Conservation (phyloP, 2,329 filamentous ascomycete species). For the Magnaporthiopsis poae region DNA sequence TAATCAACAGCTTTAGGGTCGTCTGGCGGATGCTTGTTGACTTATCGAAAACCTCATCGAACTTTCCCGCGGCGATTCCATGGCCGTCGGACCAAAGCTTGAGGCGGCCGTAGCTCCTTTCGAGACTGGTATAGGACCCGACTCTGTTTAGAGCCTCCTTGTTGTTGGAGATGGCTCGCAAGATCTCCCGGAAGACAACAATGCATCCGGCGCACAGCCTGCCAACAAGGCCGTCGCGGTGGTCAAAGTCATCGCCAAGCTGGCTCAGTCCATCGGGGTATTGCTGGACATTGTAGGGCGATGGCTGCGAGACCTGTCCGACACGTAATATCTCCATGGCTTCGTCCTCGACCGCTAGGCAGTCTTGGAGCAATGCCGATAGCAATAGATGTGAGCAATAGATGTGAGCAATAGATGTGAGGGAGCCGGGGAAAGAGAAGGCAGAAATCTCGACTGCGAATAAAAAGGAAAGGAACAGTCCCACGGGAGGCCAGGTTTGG, state of each 20-base stretch:
- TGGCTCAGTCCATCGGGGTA: not conserved
- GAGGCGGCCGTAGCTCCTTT: not conserved
- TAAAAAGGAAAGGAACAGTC: too few relatives aligned
- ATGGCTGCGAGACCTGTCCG: not conserved
- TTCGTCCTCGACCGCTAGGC: too few relatives aligned
- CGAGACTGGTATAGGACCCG: not conserved
- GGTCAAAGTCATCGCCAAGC: not conserved
- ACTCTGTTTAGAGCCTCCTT: not conserved
- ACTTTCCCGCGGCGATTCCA: not conserved
- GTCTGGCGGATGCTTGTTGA: not conserved
- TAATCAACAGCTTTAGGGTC: not conserved
- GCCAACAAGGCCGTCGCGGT: not conserved
- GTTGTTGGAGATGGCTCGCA: not conserved
- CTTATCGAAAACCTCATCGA: not conserved
- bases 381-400: too few relatives aligned
- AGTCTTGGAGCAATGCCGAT: too few relatives aligned
- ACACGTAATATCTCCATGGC: too few relatives aligned
- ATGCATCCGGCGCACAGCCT: not conserved
- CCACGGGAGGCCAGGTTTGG: too few relatives aligned
- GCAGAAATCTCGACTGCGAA: too few relatives aligned
- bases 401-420: too few relatives aligned
- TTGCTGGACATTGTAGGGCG: not conserved
- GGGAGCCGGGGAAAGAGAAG: too few relatives aligned
- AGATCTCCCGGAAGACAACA: not conserved
- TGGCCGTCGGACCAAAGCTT: constrained; percentile 1